Evolutionary conservation across 192 early-diverging fungal genomes (phyloP).

Genomic region (Coemansia sp.): DNA sequence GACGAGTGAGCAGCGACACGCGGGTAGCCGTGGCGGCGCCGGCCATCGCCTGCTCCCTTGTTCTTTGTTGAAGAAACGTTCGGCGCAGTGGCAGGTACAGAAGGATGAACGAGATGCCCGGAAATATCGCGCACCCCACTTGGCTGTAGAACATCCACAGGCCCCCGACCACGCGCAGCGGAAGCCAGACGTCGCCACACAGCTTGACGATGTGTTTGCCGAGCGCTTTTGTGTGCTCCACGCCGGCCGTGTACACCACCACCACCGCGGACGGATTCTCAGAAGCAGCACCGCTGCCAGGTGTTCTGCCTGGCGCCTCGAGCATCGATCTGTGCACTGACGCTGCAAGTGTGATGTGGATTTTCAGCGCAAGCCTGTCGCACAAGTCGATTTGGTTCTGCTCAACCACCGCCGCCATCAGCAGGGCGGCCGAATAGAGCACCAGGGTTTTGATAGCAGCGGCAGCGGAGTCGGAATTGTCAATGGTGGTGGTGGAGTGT

Average conservation of each 20-base stretch:
- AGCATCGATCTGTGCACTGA: constrained; percentile 21
- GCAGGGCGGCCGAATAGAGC: constrained; percentile 1
- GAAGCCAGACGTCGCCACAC: constrained; percentile 22
- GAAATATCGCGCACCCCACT: constrained; percentile 35
- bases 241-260: background rate
- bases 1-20: constrained; percentile 7
- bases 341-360: constrained; percentile 17
- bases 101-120: constrained; percentile 19
- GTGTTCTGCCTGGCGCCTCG: background rate
- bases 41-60: background rate
- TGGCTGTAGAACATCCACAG: constrained; percentile 41
- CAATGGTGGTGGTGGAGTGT: background rate
- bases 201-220: constrained; percentile 19
- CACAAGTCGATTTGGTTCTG: constrained; percentile 45
- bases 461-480: too few species aligned
- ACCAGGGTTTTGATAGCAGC: background rate
- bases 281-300: background rate
- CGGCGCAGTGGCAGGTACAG: constrained; percentile 37
- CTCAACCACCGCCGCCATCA: constrained; percentile 14
- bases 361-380: constrained; percentile 25
- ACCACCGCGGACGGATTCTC: background rate
- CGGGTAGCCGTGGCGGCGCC: constrained; percentile 8
- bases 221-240: constrained; percentile 13
- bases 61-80: background rate
- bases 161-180: constrained; percentile 14